Evolutionary conservation across 2,329 filamentous ascomycete genomes (phyloP).

Genomic region (Penicillium sp.): DNA sequence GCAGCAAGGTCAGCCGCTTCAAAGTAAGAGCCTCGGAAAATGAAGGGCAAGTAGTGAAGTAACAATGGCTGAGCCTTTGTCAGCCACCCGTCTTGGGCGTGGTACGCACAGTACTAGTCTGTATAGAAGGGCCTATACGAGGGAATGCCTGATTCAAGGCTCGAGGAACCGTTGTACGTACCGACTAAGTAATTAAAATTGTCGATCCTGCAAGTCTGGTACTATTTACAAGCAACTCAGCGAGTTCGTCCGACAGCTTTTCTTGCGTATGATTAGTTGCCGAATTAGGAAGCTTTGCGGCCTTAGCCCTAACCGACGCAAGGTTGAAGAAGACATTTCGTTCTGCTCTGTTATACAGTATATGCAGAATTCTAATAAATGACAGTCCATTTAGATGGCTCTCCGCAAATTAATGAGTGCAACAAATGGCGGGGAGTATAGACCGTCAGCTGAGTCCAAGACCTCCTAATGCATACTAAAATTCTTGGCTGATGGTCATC

Average conservation of each 20-base stretch:
- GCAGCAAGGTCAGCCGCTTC: neutral
- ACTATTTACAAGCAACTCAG: neutral
- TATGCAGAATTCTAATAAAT: neutral
- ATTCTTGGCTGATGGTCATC: neutral
- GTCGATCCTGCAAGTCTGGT: neutral
- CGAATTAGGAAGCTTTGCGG: neutral
- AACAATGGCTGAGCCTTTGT: neutral
- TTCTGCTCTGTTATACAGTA: neutral
- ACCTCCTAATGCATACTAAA: neutral
- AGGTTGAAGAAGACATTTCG: neutral
- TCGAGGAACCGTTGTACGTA: neutral
- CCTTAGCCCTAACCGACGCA: neutral
- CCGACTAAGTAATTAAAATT: neutral
- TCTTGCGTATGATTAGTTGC: neutral
- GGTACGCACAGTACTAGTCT: constrained; percentile 1
- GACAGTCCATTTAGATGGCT: neutral
- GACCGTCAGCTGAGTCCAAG: neutral
- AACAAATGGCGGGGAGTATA: neutral
- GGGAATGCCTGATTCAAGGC: neutral
- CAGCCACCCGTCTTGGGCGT: constrained; percentile 1
- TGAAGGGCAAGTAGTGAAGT: neutral
- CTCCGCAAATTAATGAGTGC: neutral
- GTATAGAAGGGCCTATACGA: neutral
- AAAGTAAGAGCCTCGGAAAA: too few relatives aligned
- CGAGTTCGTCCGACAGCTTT: neutral